Conservation (phyloP, 2,329 filamentous ascomycete genomes). For the Penicillium oxalicum region DNA sequence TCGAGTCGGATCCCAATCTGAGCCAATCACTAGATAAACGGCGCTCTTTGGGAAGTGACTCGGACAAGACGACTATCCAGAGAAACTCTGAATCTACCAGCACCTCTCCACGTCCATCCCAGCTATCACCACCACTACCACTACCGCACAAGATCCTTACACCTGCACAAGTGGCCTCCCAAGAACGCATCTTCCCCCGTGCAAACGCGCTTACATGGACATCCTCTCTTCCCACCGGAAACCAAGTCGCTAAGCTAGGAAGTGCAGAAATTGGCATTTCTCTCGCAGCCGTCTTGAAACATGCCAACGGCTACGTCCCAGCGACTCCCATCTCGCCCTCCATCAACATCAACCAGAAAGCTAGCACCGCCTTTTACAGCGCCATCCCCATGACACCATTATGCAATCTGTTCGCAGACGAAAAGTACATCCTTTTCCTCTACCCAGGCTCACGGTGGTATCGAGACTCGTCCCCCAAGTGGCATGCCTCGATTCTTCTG, state of each 20-base stretch:
- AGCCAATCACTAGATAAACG: background rate
- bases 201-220: constrained; percentile 61
- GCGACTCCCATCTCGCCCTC: background rate
- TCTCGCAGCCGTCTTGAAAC: constrained; percentile 31
- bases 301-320: constrained; percentile 8
- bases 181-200: constrained; percentile 55
- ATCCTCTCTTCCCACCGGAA: constrained; percentile 1
- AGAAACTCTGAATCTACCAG: background rate
- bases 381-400: constrained; percentile 43
- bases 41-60: too few species aligned
- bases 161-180: constrained; percentile 58
- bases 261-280: constrained; percentile 51
- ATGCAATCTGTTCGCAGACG: constrained; percentile 45
- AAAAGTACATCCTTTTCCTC: constrained; percentile 59
- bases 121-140: background rate
- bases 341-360: too few species aligned
- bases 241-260: constrained; percentile 36
- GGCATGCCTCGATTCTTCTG: constrained; percentile 54
- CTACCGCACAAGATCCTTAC: constrained; percentile 37
- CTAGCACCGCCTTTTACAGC: constrained; percentile 25
- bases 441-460: constrained; percentile 6
- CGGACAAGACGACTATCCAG: background rate
- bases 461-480: constrained; percentile 3
- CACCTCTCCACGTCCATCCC: background rate
- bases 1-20: constrained; percentile 31